phyloP scores from a whole-genome alignment of 2,329 filamentous ascomycete genomes.

The Diaporthe vaccinii region DNA sequence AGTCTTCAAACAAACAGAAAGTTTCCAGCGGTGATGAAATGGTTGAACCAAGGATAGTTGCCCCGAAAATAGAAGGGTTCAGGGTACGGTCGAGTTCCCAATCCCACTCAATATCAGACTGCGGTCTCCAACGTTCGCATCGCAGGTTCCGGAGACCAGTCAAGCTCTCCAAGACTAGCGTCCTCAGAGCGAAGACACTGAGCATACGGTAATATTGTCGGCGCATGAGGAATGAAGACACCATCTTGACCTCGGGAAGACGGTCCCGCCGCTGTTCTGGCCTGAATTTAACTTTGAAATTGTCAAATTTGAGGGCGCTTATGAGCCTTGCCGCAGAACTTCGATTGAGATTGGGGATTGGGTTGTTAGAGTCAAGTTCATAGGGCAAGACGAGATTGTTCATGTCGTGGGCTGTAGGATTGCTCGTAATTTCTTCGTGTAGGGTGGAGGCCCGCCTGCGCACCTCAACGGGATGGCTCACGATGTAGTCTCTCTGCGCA shows the following conservation, averaged over 20 bases:
- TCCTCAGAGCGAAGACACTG: neutral
- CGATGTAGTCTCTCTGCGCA: neutral
- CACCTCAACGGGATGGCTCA: too few relatives aligned
- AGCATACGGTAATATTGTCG: neutral
- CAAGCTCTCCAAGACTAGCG: neutral
- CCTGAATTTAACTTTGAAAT: neutral
- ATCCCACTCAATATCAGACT: neutral
- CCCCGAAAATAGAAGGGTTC: neutral
- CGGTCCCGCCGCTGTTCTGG: too few relatives aligned
- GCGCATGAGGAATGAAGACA: neutral
- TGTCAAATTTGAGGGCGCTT: neutral
- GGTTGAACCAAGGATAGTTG: neutral
- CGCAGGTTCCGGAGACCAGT: neutral
- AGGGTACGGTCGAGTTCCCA: neutral
- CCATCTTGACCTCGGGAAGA: neutral
- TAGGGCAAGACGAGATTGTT: too few relatives aligned
- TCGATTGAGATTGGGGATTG: too few relatives aligned
- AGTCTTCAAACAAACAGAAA: neutral
- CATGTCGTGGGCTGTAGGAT: too few relatives aligned
- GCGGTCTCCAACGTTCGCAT: neutral
- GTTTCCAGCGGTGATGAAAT: neutral
- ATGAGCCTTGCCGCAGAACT: neutral
- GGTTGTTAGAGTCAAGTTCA: neutral
- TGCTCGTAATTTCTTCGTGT: too few relatives aligned
- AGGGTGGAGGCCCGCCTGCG: too few relatives aligned